These are phyloP conservation scores for Coemansia sp. DNA, from an alignment of 192 early-diverging fungal genomes.

Conservation along the genomic window DNA sequence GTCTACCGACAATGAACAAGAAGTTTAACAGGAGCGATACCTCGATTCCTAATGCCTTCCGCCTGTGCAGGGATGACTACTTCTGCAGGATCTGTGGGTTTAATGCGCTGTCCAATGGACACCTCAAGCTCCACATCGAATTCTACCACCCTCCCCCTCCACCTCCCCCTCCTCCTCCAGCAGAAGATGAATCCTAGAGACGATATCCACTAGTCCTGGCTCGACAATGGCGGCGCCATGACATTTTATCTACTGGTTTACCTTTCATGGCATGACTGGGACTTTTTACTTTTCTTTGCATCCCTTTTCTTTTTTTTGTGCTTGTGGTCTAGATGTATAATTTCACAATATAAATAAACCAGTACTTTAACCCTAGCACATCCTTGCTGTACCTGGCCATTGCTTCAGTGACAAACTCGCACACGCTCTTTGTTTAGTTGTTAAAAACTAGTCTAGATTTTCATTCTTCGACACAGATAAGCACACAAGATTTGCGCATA, in stretches of 20 bases:
- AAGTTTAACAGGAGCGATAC: slow-evolving; percentile 15
- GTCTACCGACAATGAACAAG: slow-evolving; percentile 30
- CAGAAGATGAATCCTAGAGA: background rate
- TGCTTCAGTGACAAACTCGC: background rate
- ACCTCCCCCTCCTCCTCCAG: background rate
- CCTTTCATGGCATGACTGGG: background rate
- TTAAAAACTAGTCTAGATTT: background rate
- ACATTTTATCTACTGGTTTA: slow-evolving; percentile 7
- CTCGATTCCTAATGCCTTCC: slow-evolving; percentile 12
- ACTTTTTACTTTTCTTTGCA: background rate
- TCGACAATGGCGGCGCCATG: background rate
- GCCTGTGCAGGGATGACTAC: slow-evolving; percentile 45
- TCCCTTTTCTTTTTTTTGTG: background rate
- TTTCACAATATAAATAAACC: slow-evolving; percentile 6
- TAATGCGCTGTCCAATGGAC: slow-evolving; percentile 47
- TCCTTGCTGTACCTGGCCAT: background rate
- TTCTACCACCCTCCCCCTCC: slow-evolving; percentile 11
- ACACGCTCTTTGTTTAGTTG: background rate
- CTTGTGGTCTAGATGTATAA: slow-evolving; percentile 8
- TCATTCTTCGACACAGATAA: background rate
- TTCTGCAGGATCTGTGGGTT: slow-evolving; percentile 54
- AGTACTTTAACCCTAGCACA: background rate
- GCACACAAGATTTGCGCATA: background rate
- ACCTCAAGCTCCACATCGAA: slow-evolving; percentile 41
- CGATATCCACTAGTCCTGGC: background rate